Evolutionary conservation across 2,329 filamentous ascomycete genomes (phyloP), one percentile per base, ranked within the genome.

Genomic region (Raffaelea arxii): DNA sequence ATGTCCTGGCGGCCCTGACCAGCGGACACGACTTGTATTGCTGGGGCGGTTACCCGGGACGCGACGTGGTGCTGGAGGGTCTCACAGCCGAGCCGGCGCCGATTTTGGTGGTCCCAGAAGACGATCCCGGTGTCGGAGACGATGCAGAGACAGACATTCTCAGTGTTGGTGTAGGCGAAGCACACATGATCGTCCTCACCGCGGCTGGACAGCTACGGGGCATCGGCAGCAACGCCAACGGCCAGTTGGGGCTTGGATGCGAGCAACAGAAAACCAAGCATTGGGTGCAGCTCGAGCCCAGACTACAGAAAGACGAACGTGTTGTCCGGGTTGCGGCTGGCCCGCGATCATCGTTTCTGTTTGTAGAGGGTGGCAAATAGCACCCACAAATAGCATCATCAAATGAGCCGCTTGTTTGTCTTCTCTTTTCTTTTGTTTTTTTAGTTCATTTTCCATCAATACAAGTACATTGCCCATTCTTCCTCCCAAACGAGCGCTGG

Each of bases 121-220:
- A 66, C 21, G 75, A 83, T 49, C 63, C 83, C 3, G 51, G 65
- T 6, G 78, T 82, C 51, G 63, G 79, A 32, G 73, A 68, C 1
- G 56, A 82, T 4, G 80, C 78, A 0, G 69, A 73, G 16, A 46
- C 61, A 6, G 66, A 66, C 4, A 62, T 84, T 3, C 51, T 65
- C 6, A 78, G 82, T 51, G 64, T 81, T 35, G 74, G 69, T 1
- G 56, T 84, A 6, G 81, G 81, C 0, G 71, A 74, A 30, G 66
- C 67, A 7, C 80, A 84, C 58, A 66, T 77, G n/a, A 63, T 82
- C 9, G 72, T 71, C 6, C 57, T 84, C 22, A 74, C 70, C 0
- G 62, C 64, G 0, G 63, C 69, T 2, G 68, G 69, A 1, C 62
- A 63, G 19, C 58, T 84, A 0, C 82, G 71, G 52, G 72, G 74